phyloP scores from a whole-genome alignment of 371 early-diverging fungal genomes.

The Mortierella sp. region DNA sequence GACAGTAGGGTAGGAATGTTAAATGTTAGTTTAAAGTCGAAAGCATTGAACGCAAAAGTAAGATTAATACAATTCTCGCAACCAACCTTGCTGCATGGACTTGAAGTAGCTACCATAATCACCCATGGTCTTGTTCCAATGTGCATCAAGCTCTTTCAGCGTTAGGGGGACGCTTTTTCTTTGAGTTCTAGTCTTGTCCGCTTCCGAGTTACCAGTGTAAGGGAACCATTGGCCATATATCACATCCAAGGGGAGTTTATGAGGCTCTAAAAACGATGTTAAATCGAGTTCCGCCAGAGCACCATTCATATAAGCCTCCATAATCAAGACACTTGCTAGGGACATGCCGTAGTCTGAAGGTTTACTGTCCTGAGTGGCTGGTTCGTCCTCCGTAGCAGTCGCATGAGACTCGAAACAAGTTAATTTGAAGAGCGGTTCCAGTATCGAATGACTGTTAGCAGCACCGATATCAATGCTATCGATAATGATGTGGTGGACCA shows the following conservation, averaged over 20 bases:
- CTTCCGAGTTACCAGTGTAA: constrained; percentile 1
- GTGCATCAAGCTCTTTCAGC: constrained; percentile 27
- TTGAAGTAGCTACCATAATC: constrained; percentile 10
- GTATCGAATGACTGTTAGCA: background rate
- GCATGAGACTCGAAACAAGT: background rate
- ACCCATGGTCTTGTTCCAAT: constrained; percentile 25
- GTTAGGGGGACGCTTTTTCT: constrained; percentile 7
- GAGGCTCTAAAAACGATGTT: background rate
- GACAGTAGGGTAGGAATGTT: background rate
- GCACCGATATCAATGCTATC: background rate
- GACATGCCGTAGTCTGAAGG: constrained; percentile 1
- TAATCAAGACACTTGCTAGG: background rate
- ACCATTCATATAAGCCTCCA: constrained; percentile 6
- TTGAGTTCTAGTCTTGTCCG: background rate
- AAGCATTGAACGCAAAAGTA: background rate
- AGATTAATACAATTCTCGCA: background rate
- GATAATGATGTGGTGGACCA: constrained; percentile 19
- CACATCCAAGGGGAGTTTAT: background rate
- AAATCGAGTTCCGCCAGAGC: background rate
- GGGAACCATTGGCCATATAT: constrained; percentile 15
- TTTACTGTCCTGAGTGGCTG: background rate
- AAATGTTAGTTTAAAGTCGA: background rate
- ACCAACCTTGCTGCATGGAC: constrained; percentile 34
- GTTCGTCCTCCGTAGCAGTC: constrained; percentile 5
- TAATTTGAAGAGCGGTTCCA: background rate